Evolutionary conservation across 2,329 filamentous ascomycete species (phyloP), one percentile per base, ranked within the genome.

Genomic region (Aspergillus sp.): DNA sequence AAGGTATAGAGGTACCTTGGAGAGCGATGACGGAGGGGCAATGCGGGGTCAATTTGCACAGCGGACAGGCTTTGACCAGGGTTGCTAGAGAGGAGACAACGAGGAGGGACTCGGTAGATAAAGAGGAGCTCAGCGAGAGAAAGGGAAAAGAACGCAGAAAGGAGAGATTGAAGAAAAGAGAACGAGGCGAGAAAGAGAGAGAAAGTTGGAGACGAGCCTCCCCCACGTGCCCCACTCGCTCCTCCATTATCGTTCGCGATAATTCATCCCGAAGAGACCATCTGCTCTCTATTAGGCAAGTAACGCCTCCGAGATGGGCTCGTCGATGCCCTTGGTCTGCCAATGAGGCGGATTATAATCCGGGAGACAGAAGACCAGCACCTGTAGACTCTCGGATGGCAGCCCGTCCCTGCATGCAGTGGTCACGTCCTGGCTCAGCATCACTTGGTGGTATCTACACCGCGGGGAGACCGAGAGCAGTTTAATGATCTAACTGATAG

Each of bases 201-300:
- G 6, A 27, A 12, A 42, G 39, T 42, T 51, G 40, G 44, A 45
- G 51, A 58, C 45, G 22, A 44, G 24, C 47, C 46, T 27, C 54
- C 58, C 52, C 57, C 48, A 57, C 53, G 48, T 51, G 54, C 57
- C 57, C 54, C 57, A 57, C 54, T 30, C 57, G 33, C 50, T 57
- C 57, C 53, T 60, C 54, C 6, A 46, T 51, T 12, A 27, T 34
- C 17, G 51, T 41, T 57, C 54, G 49, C 54, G 48, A 48, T 52
- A 33, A 48, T 40, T 52, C 41, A 33, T 20, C 41, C 54, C 54
- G 54, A 56, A 8, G 34, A 40, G 37, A 40, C 4, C 37, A 40
- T 17, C 37, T 40, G 34, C 33, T 15, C 17, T 30, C 27, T 30
- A 30, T 30, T 11, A 30, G 27, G 27, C 27, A 30, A 30, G 27